Evolutionary conservation across 331 rosid genomes (phyloP).

Genomic region (Ulmus americana): DNA sequence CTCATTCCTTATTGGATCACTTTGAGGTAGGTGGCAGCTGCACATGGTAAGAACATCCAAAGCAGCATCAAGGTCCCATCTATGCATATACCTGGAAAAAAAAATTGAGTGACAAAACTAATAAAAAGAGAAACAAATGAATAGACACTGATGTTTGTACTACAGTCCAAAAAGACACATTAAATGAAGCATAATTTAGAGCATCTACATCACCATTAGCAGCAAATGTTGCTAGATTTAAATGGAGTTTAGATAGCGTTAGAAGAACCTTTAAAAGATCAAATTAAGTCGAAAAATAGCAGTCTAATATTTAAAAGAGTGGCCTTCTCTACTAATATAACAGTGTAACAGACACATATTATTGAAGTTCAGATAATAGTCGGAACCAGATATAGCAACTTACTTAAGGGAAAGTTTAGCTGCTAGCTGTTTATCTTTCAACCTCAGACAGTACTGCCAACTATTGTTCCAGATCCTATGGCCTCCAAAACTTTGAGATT

Average conservation of each 20-base stretch:
- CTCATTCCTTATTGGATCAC: slow-evolving; percentile 58
- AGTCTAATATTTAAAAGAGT: not conserved
- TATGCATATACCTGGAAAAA: slow-evolving; percentile 61
- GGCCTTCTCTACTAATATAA: slow-evolving; percentile 8
- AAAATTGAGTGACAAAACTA: slow-evolving; percentile 21
- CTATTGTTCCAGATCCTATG: slow-evolving; percentile 64
- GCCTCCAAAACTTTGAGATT: slow-evolving; percentile 55
- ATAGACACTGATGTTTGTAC: not conserved
- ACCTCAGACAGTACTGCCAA: slow-evolving; percentile 96
- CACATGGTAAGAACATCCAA: slow-evolving; percentile 97
- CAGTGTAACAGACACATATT: slow-evolving; percentile 5
- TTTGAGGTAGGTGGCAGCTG: slow-evolving; percentile 79
- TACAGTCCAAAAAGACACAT: not conserved
- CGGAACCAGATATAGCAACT: slow-evolving; percentile 17
- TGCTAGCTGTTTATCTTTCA: slow-evolving; percentile 86
- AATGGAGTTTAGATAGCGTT: not conserved
- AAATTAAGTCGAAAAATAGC: not conserved
- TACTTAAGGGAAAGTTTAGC: slow-evolving; percentile 89
- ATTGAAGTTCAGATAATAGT: not conserved
- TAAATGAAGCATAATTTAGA: not conserved
- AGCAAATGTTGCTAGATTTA: not conserved
- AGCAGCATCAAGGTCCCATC: slow-evolving; percentile 93
- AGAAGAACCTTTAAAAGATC: not conserved
- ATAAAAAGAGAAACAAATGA: slow-evolving; percentile 12
- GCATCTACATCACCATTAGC: not conserved